Evolutionary conservation across 2,329 filamentous ascomycete genomes (phyloP), one percentile per base, ranked within the genome.

Genomic region (Penicillium italicum): DNA sequence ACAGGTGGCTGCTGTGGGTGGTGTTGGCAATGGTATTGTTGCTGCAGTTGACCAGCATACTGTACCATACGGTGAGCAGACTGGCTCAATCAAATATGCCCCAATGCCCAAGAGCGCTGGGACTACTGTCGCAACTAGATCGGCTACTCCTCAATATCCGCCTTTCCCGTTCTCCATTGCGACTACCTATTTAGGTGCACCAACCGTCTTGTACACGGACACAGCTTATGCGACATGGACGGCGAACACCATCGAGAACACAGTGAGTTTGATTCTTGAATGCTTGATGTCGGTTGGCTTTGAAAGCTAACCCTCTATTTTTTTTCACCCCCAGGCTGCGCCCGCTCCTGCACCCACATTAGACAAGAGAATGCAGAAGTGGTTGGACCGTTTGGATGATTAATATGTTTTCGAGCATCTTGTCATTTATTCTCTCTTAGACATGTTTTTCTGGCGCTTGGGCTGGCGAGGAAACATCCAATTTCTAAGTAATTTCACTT

Each of bases 101-200:
- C 83, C 84, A 1, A 83, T 85, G 80, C 81, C 84, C 58, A 78
- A 78, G 48, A 73, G 79, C n/a, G 83, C 84, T 2, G 77, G 78
- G 11, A 85, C 80, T 5, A 82, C 82, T 63, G 85, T 86, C 58
- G 83, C 82, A 3, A 76, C 77, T 36, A 82, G 79, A 62, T 73
- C 72, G 5, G 72, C 75, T 14, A 77, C 74, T 41, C 79, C 79
- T 8, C 70, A 81, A 60, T 81, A 79, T 63, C 82, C 84, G 1
- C 83, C 82, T 4, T 85, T 82, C 61, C 71, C 76, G 9, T 82
- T 79, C 52, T 69, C 66, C 4, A 75, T 85, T 59, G 83, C 82
- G 2, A 80, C 72, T 7, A 74, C 80, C 1, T 79, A 73, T 52
- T 68, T 85, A 57, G 74, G 77, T 9, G 71, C 69, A 3, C 71